These are phyloP conservation scores for Cutaneotrichosporon sp. DNA, from an alignment of 1,284 basidiomycete species.

Conservation along the genomic window DNA sequence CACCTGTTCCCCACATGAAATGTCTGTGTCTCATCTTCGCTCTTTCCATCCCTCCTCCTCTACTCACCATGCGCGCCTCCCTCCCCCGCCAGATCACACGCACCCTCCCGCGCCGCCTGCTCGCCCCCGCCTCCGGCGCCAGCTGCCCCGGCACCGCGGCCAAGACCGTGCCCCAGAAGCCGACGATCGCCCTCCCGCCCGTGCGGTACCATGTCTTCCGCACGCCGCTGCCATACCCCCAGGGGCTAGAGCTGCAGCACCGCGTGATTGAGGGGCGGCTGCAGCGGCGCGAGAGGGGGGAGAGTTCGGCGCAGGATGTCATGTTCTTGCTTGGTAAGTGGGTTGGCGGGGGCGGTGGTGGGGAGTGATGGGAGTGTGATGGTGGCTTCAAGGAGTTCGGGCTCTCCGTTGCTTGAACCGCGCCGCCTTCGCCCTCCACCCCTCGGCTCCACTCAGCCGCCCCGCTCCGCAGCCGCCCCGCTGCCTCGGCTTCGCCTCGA, in stretches of 20 bases:
- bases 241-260: slow-evolving; percentile 70
- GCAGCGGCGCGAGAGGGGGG: slow-evolving; percentile 29
- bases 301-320: slow-evolving; percentile 54
- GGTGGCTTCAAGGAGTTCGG: too few species aligned
- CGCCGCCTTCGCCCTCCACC: too few species aligned
- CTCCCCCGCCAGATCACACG: slow-evolving; percentile 6
- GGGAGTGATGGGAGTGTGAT: too few species aligned
- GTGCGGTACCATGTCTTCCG: slow-evolving; percentile 76
- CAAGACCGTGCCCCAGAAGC: slow-evolving; percentile 13
- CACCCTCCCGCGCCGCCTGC: slow-evolving; percentile 8
- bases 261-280: slow-evolving; percentile 66
- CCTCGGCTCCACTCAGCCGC: too few species aligned
- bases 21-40: too few species aligned
- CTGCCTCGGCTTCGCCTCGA: too few species aligned
- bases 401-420: too few species aligned
- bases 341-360: too few species aligned
- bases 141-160: slow-evolving; percentile 8
- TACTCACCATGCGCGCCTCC: slow-evolving; percentile 14
- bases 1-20: neutral
- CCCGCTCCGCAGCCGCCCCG: neutral
- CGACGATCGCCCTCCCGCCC: slow-evolving; percentile 56
- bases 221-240: slow-evolving; percentile 68
- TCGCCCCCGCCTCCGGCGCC: slow-evolving; percentile 6
- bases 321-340: slow-evolving; percentile 56
- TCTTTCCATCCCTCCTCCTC: neutral